phyloP scores from a whole-genome alignment of 768 basidiomycete genomes.

The Gymnopilus junonius region DNA sequence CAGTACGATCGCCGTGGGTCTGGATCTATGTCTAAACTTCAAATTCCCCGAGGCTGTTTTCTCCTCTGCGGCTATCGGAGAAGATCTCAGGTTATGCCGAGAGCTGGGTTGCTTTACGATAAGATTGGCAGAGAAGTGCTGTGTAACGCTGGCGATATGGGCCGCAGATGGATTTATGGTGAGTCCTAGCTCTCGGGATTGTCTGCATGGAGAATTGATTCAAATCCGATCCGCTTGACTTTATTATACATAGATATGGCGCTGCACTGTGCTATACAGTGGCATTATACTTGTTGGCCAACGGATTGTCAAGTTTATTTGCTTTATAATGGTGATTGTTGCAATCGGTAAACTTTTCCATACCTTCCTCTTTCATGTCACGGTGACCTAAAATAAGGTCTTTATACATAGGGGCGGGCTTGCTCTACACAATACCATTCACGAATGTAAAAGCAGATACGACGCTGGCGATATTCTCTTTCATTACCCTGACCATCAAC shows the following conservation, averaged over 20 bases:
- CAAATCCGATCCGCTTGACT: neutral
- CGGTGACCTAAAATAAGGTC: neutral
- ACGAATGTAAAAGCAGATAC: neutral
- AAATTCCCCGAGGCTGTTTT: neutral
- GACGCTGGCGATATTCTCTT: neutral
- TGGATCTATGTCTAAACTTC: neutral
- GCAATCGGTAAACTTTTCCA: neutral
- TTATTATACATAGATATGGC: slow-evolving; percentile 7
- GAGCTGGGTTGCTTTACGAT: neutral
- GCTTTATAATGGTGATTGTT: neutral
- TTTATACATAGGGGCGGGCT: neutral
- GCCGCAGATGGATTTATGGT: slow-evolving; percentile 13
- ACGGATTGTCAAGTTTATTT: neutral
- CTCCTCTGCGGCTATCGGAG: neutral
- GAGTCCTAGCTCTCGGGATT: neutral
- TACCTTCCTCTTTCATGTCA: neutral
- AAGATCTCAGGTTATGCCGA: neutral
- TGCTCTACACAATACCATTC: neutral
- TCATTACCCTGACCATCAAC: slow-evolving; percentile 7
- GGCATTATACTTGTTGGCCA: neutral
- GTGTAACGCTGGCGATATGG: slow-evolving; percentile 2
- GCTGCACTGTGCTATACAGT: slow-evolving; percentile 2
- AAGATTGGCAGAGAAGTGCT: neutral
- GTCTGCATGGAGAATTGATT: neutral
- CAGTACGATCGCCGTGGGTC: neutral